A percentile compares a stretch with the other conserved stretches of the same genome.
Conservation (phyloP, 176 grass and related monocot genomes). For the Poa annua region DNA sequence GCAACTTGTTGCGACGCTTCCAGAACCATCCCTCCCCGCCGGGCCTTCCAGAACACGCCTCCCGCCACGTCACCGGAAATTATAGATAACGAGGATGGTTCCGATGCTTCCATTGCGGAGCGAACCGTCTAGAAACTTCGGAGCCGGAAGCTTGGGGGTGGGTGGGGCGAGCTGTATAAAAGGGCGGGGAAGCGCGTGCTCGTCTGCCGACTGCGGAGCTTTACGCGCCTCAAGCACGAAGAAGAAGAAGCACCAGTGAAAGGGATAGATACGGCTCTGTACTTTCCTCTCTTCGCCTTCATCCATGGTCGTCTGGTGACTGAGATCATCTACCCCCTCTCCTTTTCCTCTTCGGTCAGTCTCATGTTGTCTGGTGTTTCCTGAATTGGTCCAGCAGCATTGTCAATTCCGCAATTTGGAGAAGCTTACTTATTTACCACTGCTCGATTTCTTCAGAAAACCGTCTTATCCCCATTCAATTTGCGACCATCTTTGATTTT, state of each 20-base stretch:
- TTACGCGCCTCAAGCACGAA: slow-evolving; percentile 16
- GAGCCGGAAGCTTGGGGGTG: neutral
- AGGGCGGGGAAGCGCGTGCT: slow-evolving; percentile 2
- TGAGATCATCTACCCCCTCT: neutral
- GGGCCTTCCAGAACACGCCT: slow-evolving; percentile 46
- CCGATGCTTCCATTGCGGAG: slow-evolving; percentile 28
- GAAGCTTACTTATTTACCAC: neutral
- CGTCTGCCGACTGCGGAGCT: slow-evolving; percentile 9
- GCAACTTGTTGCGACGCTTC: slow-evolving; percentile 34
- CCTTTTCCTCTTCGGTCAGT: neutral
- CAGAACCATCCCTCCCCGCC: slow-evolving; percentile 41
- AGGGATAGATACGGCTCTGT: neutral
- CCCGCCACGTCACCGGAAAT: slow-evolving; percentile 44
- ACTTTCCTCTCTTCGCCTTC: neutral
- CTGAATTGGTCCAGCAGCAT: neutral
- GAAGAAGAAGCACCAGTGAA: neutral
- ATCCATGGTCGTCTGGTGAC: neutral
- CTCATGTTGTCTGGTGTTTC: neutral
- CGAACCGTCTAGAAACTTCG: slow-evolving; percentile 55
- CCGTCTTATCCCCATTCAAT: neutral
- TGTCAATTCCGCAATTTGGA: neutral
- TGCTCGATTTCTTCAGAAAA: neutral
- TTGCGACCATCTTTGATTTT: neutral
- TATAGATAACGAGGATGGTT: slow-evolving; percentile 29
- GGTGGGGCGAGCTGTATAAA: slow-evolving; percentile 35